Conservation (phyloP, 495 filamentous ascomycete genomes). For the Corynascus novoguineensis region DNA sequence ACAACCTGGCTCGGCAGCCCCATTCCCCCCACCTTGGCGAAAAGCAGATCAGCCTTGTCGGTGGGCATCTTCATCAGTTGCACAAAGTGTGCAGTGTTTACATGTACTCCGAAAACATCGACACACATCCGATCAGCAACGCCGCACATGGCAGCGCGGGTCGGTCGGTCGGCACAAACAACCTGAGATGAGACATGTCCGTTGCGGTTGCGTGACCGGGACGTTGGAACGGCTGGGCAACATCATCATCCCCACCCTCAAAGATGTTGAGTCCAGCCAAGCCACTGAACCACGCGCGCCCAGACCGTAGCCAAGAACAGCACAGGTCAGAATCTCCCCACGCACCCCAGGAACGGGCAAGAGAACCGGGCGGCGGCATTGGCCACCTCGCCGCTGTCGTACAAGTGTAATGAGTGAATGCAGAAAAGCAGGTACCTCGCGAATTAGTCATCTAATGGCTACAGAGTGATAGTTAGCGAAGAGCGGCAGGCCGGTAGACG, state of each 20-base stretch:
- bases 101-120: not conserved
- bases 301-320: not conserved
- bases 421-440: too few species aligned
- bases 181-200: not conserved
- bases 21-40: not conserved
- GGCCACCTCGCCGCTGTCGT: too few species aligned
- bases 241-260: not conserved
- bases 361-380: too few species aligned
- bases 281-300: not conserved
- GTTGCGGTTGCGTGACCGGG: conserved; percentile 2
- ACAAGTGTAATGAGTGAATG: too few species aligned
- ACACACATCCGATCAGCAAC: not conserved
- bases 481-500: not conserved
- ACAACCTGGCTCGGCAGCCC: not conserved
- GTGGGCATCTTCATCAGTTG: not conserved
- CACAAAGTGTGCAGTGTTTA: not conserved
- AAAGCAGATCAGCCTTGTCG: not conserved
- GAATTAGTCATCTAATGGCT: too few species aligned
- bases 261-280: not conserved
- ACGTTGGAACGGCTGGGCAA: not conserved
- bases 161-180: not conserved
- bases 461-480: not conserved
- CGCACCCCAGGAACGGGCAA: not conserved
- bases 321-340: not conserved
- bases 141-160: too few species aligned